These are phyloP conservation scores for Avena eriantha DNA, from an alignment of 176 grass and related monocot genomes.

Conservation along the genomic window DNA sequence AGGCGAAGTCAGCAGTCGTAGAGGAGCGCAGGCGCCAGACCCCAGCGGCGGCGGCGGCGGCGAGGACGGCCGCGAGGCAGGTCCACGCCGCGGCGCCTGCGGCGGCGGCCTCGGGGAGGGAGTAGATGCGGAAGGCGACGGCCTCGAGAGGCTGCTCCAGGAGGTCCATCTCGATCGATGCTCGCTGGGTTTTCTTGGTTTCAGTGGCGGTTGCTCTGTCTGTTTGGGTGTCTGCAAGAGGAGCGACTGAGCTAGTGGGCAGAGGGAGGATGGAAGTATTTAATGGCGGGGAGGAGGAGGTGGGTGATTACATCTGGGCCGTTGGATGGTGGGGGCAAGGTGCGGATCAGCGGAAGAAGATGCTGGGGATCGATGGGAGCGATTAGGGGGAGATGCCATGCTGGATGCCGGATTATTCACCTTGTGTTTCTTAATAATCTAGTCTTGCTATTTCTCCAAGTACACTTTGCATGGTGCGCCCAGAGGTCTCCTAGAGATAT, in stretches of 20 bases:
- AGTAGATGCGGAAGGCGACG: conserved; percentile 60
- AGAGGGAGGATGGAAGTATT: conserved; percentile 35
- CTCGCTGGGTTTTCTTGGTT: conserved; percentile 19
- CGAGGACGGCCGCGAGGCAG: conserved; percentile 57
- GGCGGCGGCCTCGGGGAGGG: conserved; percentile 46
- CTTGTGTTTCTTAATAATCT: neutral
- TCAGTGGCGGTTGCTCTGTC: conserved; percentile 12
- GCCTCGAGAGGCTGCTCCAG: conserved; percentile 67
- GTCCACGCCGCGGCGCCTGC: conserved; percentile 49
- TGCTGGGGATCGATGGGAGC: conserved; percentile 48
- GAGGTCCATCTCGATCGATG: conserved; percentile 59
- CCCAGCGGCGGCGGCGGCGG: conserved; percentile 61
- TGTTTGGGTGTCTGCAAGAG: neutral
- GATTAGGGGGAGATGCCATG: conserved; percentile 43
- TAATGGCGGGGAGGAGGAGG: conserved; percentile 46
- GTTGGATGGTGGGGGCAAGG: conserved; percentile 35
- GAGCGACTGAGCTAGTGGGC: neutral
- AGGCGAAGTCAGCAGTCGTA: neutral
- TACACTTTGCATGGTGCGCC: neutral
- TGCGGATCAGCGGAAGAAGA: conserved; percentile 59
- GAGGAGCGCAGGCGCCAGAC: conserved; percentile 69
- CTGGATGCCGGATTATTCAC: conserved; percentile 26
- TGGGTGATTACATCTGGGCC: conserved; percentile 6
- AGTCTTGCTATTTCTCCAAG: neutral
- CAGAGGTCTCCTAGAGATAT: neutral